These are phyloP conservation scores for Trichoderma reesei DNA, from an alignment of 495 filamentous ascomycete species.

Conservation along the genomic window DNA sequence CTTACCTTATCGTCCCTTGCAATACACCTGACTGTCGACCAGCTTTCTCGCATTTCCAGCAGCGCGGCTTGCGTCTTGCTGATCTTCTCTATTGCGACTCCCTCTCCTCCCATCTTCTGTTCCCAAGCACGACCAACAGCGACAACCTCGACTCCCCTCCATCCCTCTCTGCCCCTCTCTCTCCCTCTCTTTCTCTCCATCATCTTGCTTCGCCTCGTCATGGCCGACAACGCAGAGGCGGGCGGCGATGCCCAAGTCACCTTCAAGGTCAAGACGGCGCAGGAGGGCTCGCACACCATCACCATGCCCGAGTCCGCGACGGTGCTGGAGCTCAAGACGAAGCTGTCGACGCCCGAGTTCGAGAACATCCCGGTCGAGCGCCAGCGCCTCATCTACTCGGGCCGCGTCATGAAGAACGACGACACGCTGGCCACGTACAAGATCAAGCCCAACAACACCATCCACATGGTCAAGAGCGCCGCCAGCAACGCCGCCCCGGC, in stretches of 20 bases:
- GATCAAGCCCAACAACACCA: constrained; percentile 89
- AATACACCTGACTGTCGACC: too few relatives aligned
- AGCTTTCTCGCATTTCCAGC: too few relatives aligned
- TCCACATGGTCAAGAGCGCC: constrained; percentile 93
- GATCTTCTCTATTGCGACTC: not conserved
- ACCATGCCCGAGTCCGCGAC: constrained; percentile 68
- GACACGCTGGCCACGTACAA: constrained; percentile 81
- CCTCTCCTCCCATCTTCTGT: not conserved
- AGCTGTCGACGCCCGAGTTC: constrained; percentile 68
- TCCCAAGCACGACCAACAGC: not conserved
- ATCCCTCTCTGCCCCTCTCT: not conserved
- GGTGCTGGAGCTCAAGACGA: constrained; percentile 79
- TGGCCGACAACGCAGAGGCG: constrained; percentile 45
- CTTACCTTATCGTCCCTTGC: not conserved
- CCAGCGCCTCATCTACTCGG: constrained; percentile 94
- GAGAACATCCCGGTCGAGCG: constrained; percentile 76
- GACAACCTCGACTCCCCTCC: not conserved
- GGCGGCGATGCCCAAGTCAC: constrained; percentile 54
- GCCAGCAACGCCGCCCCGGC: constrained; percentile 71
- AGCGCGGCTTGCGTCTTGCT: too few relatives aligned
- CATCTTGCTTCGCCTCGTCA: constrained; percentile 17
- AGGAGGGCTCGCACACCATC: constrained; percentile 72
- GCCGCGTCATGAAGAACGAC: constrained; percentile 87
- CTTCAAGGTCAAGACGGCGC: constrained; percentile 89
- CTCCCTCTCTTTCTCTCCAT: not conserved